phyloP scores from a whole-genome alignment of 2,329 filamentous ascomycete species.

The Curvularia sp. region DNA sequence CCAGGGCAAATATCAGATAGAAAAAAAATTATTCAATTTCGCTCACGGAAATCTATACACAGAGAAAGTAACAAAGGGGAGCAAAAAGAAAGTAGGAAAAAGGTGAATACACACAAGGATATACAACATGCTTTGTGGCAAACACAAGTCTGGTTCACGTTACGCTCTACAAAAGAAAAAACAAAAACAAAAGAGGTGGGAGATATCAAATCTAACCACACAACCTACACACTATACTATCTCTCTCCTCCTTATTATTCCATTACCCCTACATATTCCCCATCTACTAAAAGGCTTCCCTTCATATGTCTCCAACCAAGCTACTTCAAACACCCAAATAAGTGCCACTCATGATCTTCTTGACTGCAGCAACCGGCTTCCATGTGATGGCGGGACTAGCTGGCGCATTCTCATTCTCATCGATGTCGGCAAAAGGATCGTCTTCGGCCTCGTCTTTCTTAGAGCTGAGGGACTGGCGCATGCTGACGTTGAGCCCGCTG shows the following conservation, averaged over 20 bases:
- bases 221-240: not conserved
- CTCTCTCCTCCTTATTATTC: not conserved
- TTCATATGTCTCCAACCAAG: not conserved
- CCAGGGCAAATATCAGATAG: not conserved
- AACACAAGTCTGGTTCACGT: not conserved
- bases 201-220: not conserved
- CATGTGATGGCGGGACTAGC: constrained; percentile 37
- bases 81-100: not conserved
- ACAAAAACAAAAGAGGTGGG: not conserved
- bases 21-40: not conserved
- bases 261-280: not conserved
- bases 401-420: constrained; percentile 42
- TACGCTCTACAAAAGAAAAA: not conserved
- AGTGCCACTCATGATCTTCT: constrained; percentile 49
- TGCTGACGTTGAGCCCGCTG: constrained; percentile 68
- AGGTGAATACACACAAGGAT: not conserved
- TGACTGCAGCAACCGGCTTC: constrained; percentile 45
- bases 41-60: not conserved
- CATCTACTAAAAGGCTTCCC: not conserved
- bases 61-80: not conserved
- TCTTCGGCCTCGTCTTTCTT: constrained; percentile 53
- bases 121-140: not conserved
- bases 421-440: constrained; percentile 75
- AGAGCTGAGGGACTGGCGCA: constrained; percentile 51
- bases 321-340: constrained; percentile 42